Base-by-base conservation (phyloP, 495 filamentous ascomycete genomes). In the Xylaria cubensis region DNA sequence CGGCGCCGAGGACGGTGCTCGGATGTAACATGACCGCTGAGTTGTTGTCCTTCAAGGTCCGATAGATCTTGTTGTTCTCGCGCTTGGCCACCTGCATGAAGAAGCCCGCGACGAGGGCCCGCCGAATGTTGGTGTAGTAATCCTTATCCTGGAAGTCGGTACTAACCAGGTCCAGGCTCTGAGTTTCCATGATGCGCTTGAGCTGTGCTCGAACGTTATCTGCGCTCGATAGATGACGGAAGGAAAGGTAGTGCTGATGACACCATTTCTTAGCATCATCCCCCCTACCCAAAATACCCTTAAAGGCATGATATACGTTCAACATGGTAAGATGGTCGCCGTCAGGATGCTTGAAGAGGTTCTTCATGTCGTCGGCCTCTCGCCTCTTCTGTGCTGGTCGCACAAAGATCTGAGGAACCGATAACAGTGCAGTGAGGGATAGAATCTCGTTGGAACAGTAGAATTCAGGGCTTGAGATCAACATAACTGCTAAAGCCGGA, bases 31-130 rank as follows among this genome's bases (percentile, higher is more conserved):
- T 88, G 56, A 99, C 96, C 65, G 88, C 92, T 7, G 75, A 75
- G 84, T 89, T 88, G 75, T 98, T 91, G 76, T 98, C 97, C 82
- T 98, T 98, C 74, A 99, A 91, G 9, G 96, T 99, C 67, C 90
- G 88, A 83, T 99, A 99, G 46, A 88, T 88, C 87, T 97, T 97
- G 74, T 90, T 89, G 56, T 81, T 86, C 70, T 97, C 93, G 74
- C 90, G 92, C 89, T 94, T 98, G 51, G 96, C 96, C n/a, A 98
- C 92, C 78, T 99, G 97, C 96, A 99, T 99, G 86, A 99, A 99
- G 85, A 98, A 99, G 26, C 96, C 96, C 2, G 94, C 89, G 17
- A 97, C 92, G n/a, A 99, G 86, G 12, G 96, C 96, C 19, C 93
- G 91, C 26, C 94, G 92, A 77, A 99, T 98, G 78, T 99, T 99